Evolutionary conservation across 139 green algal species (phyloP).

Genomic region (Monoraphidium neglectum): DNA sequence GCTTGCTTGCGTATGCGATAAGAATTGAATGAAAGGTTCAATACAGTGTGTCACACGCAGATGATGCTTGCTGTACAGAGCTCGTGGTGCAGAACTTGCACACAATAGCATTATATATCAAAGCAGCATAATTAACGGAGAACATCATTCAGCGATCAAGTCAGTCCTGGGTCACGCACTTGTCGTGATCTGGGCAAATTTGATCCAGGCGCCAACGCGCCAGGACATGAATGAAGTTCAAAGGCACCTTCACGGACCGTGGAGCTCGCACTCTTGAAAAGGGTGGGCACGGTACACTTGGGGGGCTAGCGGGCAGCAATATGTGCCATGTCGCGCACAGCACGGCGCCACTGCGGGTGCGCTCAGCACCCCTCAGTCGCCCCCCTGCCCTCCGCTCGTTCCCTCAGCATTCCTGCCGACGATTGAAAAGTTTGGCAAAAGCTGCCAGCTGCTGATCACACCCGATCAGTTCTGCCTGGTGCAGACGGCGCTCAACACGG

Average conservation of each 20-base stretch:
- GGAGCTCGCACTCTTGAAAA: conserved; percentile 57
- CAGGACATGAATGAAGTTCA: conserved; percentile 80
- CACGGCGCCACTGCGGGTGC: neutral
- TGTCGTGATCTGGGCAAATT: no score
- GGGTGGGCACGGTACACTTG: conserved; percentile 15
- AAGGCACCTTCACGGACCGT: conserved; percentile 54
- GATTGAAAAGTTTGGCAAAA: conserved; percentile 84
- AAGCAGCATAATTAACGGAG: no score
- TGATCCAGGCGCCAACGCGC: no score
- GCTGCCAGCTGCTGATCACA: conserved; percentile 64
- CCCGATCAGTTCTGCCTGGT: conserved; percentile 66
- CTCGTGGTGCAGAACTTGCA: no score
- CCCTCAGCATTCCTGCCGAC: conserved; percentile 69
- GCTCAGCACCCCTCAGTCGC: neutral
- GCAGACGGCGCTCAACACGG: conserved; percentile 62
- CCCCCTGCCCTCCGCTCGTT: neutral
- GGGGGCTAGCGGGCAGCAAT: neutral
- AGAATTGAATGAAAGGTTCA: no score
- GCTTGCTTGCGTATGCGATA: no score
- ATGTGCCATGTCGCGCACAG: neutral
- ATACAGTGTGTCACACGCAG: no score
- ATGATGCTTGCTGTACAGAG: no score
- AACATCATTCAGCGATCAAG: no score
- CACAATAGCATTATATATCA: no score
- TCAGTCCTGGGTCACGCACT: no score